phyloP scores from a whole-genome alignment of 768 basidiomycete genomes.

The Tricholomella constricta region DNA sequence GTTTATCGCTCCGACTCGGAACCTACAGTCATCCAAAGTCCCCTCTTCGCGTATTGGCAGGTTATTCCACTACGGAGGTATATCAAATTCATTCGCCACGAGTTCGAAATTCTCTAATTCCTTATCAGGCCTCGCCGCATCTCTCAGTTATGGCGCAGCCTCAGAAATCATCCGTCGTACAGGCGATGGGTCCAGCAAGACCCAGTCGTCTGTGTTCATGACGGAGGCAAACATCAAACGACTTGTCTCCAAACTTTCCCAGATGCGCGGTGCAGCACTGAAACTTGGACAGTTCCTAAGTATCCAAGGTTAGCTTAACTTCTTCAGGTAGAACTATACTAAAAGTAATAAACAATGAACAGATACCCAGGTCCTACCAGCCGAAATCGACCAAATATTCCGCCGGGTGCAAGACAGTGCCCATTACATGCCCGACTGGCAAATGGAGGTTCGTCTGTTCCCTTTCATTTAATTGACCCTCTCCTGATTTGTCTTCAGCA shows the following conservation, averaged over 20 bases:
- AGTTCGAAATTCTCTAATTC: neutral
- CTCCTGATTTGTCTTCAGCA: slow-evolving; percentile 33
- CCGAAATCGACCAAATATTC: slow-evolving; percentile 86
- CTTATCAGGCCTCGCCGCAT: slow-evolving; percentile 80
- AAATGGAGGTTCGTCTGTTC: slow-evolving; percentile 74
- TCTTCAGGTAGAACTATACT: neutral
- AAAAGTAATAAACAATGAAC: neutral
- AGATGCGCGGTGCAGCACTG: slow-evolving; percentile 95
- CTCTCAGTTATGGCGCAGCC: slow-evolving; percentile 86
- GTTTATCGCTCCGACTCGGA: slow-evolving; percentile 33
- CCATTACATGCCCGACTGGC: slow-evolving; percentile 99
- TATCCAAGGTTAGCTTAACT: slow-evolving; percentile 68
- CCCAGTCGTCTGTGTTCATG: slow-evolving; percentile 68
- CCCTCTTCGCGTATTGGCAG: slow-evolving; percentile 89
- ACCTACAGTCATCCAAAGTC: slow-evolving; percentile 80
- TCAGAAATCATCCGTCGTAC: slow-evolving; percentile 81
- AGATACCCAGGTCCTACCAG: slow-evolving; percentile 90
- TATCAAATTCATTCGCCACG: neutral
- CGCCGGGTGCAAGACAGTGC: slow-evolving; percentile 92
- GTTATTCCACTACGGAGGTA: slow-evolving; percentile 93
- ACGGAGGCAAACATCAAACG: slow-evolving; percentile 89
- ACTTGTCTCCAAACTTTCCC: slow-evolving; percentile 87
- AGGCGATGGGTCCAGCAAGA: slow-evolving; percentile 36
- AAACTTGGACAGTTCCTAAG: slow-evolving; percentile 98
- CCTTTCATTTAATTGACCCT: neutral